These are phyloP conservation scores for Imleria badia DNA, from an alignment of 768 basidiomycete genomes.

Conservation along the genomic window DNA sequence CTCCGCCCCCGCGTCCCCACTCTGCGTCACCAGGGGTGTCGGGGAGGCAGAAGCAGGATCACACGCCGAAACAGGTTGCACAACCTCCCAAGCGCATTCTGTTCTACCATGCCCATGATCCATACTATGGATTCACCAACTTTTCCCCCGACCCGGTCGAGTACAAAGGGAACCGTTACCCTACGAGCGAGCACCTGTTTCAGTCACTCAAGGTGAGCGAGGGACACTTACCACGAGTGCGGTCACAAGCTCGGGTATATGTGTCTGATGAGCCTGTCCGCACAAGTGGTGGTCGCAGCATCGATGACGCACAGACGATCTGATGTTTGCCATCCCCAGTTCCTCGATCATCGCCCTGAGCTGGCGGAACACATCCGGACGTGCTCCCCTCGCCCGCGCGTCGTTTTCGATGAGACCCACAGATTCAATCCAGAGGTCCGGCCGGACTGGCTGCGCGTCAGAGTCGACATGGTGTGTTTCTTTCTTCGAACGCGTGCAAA, in stretches of 20 bases:
- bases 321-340: conserved; percentile 23
- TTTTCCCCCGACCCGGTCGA: conserved; percentile 43
- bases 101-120: conserved; percentile 33
- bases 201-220: conserved; percentile 43
- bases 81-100: conserved; percentile 28
- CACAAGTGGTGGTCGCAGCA: conserved; percentile 6
- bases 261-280: background rate
- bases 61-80: background rate
- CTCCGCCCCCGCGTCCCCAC: conserved; percentile 19
- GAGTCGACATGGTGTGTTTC: conserved; percentile 32
- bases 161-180: conserved; percentile 40
- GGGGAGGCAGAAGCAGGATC: conserved; percentile 11
- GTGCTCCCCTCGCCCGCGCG: conserved; percentile 32
- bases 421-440: conserved; percentile 37
- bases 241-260: background rate
- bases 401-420: conserved; percentile 36
- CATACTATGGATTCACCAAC: conserved; percentile 43
- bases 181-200: conserved; percentile 49
- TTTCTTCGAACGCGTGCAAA: conserved; percentile 15
- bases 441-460: conserved; percentile 34
- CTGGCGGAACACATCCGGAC: conserved; percentile 36
- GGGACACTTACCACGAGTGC: background rate
- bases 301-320: conserved; percentile 17
- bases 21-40: conserved; percentile 20
- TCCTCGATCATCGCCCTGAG: conserved; percentile 35